Evolutionary conservation across 345 rosid genomes (phyloP), one percentile per base, ranked within the genome.

Genomic region (Ceriops zippeliana): DNA sequence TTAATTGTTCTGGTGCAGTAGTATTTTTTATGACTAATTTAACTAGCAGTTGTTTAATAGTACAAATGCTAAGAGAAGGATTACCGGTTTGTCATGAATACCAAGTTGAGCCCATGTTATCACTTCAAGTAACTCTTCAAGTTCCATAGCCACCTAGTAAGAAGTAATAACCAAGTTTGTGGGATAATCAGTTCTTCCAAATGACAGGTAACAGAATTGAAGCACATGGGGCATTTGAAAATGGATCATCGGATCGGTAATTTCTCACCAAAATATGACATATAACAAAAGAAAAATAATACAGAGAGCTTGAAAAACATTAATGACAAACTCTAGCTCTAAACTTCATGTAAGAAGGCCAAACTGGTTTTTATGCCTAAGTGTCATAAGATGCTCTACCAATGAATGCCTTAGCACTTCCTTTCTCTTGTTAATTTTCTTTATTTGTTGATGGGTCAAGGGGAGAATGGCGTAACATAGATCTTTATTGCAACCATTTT

Each of bases 61-160:
- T 61, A 53, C 22, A 27, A 66, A 28, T 21, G 15, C 30, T 27
- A 70, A 8, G 27, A 63, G 31, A 60, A 34, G 27, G 27, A 32
- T 58, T 80, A 95, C 99, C 67, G 97, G 97, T 75, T 95, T 95
- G 22, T 95, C 96, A 74, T 95, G 99, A 74, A 95, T 95, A 61
- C 99, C 99, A 26, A 95, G 96, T 76, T 95, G 97, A 65, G 99
- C 99, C 99, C 99, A 95, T 61, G 99, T 86, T 64, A 95, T 95
- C 53, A 91, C 99, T 75, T 95, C 99, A 68, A 95, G 96, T 74
- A 95, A 83, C 74, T 95, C 99, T 80, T 95, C 99, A 67, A 95
- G 99, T 95, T 34, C 97, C 99, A 83, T 95, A 95, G 62, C 99
- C 97, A 78, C 99, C 97, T 91, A 82, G 17, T 13, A 15, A 42